These are phyloP conservation scores for Cladorrhinum samala DNA, from an alignment of 495 filamentous ascomycete genomes.

Conservation along the genomic window DNA sequence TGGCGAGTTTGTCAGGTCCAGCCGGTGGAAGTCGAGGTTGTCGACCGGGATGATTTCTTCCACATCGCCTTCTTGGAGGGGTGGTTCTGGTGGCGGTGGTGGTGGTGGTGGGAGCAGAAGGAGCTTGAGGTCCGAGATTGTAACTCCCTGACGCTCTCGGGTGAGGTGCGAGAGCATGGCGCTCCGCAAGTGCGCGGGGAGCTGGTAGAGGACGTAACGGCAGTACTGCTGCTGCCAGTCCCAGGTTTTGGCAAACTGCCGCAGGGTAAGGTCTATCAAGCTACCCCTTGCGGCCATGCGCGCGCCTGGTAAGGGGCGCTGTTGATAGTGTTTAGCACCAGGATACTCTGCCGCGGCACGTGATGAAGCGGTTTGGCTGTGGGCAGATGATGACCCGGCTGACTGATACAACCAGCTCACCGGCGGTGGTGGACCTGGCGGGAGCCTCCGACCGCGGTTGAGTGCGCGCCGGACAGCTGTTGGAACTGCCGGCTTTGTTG, in stretches of 20 bases:
- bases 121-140: conserved; percentile 34
- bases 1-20: conserved; percentile 61
- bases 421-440: background rate
- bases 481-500: background rate
- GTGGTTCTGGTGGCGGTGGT: too few species aligned
- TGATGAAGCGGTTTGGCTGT: background rate
- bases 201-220: conserved; percentile 55
- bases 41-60: conserved; percentile 24
- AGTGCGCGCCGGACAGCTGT: background rate
- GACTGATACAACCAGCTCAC: background rate
- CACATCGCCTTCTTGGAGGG: conserved; percentile 25
- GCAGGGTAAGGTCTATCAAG: conserved; percentile 53
- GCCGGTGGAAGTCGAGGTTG: conserved; percentile 47
- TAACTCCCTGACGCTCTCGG: conserved; percentile 42
- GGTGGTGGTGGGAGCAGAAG: conserved; percentile 38
- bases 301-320: conserved; percentile 29
- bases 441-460: background rate
- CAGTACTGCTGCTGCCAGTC: conserved; percentile 60
- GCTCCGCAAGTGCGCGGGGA: conserved; percentile 57
- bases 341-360: background rate
- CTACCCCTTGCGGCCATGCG: conserved; percentile 38
- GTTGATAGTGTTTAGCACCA: background rate
- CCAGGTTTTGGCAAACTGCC: conserved; percentile 63
- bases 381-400: background rate
- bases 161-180: conserved; percentile 59